Evolutionary conservation across 805 yeast species (phyloP).

Genomic region (Zygosaccharomyces siamensis): DNA sequence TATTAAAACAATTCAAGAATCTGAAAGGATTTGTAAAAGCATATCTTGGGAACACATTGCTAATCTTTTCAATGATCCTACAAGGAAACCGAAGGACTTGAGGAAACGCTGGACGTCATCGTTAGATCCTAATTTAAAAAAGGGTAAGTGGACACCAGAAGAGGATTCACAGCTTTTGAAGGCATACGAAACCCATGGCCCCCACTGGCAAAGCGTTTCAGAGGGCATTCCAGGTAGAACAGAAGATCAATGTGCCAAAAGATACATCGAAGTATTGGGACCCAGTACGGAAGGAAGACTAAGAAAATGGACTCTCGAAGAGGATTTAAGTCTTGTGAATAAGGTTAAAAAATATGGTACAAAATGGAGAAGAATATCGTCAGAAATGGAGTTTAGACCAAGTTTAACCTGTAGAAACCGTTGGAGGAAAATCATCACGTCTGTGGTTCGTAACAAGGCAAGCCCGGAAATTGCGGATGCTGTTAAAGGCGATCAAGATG

Average conservation of each 20-base stretch:
- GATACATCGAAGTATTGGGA: slow-evolving; percentile 83
- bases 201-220: slow-evolving; percentile 84
- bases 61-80: slow-evolving; percentile 41
- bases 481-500: slow-evolving; percentile 48
- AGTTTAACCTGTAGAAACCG: slow-evolving; percentile 86
- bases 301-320: slow-evolving; percentile 73
- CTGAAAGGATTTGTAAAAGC: slow-evolving; percentile 28
- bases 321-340: slow-evolving; percentile 65
- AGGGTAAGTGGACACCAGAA: slow-evolving; percentile 81
- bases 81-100: slow-evolving; percentile 74
- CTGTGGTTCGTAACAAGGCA: slow-evolving; percentile 65
- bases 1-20: slow-evolving; percentile 27
- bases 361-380: slow-evolving; percentile 79
- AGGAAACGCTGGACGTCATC: slow-evolving; percentile 85
- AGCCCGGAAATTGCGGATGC: slow-evolving; percentile 50
- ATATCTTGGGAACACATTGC: slow-evolving; percentile 64
- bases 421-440: slow-evolving; percentile 82
- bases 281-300: slow-evolving; percentile 74
- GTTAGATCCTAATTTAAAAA: slow-evolving; percentile 71
- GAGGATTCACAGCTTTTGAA: slow-evolving; percentile 66
- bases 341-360: slow-evolving; percentile 73
- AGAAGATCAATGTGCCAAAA: slow-evolving; percentile 90
- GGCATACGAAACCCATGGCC: slow-evolving; percentile 65
- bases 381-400: slow-evolving; percentile 71
- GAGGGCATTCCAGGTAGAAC: slow-evolving; percentile 75